These are phyloP conservation scores for Cystofilobasidium ferigula DNA, from an alignment of 768 basidiomycete genomes.

Conservation along the genomic window DNA sequence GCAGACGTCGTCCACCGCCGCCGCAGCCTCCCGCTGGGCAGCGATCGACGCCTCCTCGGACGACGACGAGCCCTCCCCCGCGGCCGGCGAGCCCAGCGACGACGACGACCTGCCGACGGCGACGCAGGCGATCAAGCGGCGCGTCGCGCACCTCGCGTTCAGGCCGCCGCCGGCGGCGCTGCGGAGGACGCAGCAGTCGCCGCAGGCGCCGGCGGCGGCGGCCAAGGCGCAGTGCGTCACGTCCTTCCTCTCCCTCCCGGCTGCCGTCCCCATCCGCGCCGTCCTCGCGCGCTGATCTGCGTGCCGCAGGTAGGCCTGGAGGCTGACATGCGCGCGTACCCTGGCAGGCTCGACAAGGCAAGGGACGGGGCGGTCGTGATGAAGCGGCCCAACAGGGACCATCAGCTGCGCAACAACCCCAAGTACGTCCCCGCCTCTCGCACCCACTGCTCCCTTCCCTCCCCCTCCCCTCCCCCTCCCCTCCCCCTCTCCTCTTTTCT, in stretches of 20 bases:
- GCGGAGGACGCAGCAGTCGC: too few species aligned
- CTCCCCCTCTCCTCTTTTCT: too few species aligned
- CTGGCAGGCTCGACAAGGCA: conserved; percentile 53
- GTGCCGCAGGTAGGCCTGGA: too few species aligned
- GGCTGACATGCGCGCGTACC: neutral
- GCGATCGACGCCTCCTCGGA: too few species aligned
- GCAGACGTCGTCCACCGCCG: too few species aligned
- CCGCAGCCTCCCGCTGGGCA: too few species aligned
- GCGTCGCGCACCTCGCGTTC: neutral
- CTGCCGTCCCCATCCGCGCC: neutral
- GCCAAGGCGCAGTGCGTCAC: neutral
- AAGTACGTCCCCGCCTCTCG: too few species aligned
- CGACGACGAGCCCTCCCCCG: too few species aligned
- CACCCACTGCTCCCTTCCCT: too few species aligned
- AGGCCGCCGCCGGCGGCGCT: neutral
- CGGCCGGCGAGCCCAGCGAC: too few species aligned
- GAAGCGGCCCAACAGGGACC: conserved; percentile 60
- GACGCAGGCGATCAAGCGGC: neutral
- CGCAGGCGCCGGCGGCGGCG: conserved; percentile 3
- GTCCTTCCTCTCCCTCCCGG: neutral
- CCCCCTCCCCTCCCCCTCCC: too few species aligned
- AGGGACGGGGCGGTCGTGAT: conserved; percentile 70
- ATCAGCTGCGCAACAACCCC: conserved; percentile 57
- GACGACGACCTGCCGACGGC: neutral
- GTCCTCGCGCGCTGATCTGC: too few species aligned